A percentile compares a stretch with the other conserved stretches of the same genome.
Conservation (phyloP, 2,329 filamentous ascomycete genomes). For the Trichoderma lentiforme region DNA sequence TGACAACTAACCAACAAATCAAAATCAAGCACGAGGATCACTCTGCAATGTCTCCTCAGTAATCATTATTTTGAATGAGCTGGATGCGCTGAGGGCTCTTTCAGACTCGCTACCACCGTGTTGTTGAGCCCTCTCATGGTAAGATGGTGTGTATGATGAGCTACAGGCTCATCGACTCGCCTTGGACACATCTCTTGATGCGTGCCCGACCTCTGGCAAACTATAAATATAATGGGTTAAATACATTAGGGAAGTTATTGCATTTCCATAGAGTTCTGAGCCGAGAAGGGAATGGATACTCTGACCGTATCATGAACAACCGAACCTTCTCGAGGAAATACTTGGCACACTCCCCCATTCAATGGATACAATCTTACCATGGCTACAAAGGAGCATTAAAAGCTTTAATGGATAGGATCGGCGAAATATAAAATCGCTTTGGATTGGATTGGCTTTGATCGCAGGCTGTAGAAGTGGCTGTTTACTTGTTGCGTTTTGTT, state of each 20-base stretch:
- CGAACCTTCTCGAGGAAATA: neutral
- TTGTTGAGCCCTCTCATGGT: neutral
- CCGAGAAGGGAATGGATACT: neutral
- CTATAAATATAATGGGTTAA: neutral
- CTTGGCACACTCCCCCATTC: neutral
- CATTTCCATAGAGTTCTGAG: neutral
- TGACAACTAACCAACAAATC: too few relatives aligned
- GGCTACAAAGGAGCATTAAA: neutral
- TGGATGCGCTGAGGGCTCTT: too few relatives aligned
- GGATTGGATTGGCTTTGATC: neutral
- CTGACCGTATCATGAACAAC: neutral
- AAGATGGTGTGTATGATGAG: neutral
- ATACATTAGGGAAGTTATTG: neutral
- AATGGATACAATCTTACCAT: neutral
- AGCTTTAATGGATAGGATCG: too few relatives aligned
- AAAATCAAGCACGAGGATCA: too few relatives aligned
- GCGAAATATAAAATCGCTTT: neutral
- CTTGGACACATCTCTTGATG: neutral
- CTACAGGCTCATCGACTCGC: neutral
- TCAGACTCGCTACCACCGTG: too few relatives aligned
- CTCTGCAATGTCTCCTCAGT: too few relatives aligned
- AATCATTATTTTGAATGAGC: too few relatives aligned
- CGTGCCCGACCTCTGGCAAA: neutral
- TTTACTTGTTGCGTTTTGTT: neutral
- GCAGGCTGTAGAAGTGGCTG: neutral